These are phyloP conservation scores for Saturnispora zaruensis DNA, from an alignment of 805 yeast genomes.

Conservation along the genomic window DNA sequence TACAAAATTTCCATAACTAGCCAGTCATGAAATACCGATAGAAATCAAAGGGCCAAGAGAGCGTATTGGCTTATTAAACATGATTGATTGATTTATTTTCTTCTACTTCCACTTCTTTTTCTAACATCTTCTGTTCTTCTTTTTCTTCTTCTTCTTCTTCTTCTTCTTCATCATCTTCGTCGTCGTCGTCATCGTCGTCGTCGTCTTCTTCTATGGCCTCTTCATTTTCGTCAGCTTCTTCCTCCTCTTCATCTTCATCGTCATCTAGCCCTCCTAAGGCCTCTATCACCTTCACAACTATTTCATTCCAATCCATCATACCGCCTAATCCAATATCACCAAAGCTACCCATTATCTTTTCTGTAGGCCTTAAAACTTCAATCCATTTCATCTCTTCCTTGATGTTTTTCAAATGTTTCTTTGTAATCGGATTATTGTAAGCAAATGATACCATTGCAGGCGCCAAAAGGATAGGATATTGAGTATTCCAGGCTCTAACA, in stretches of 20 bases:
- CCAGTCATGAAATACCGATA: neutral
- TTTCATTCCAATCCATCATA: slow-evolving; percentile 61
- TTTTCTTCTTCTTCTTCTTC: slow-evolving; percentile 3
- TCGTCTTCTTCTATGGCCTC: slow-evolving; percentile 19
- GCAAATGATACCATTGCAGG: slow-evolving; percentile 56
- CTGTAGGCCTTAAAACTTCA: slow-evolving; percentile 50
- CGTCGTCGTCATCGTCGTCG: slow-evolving; percentile 21
- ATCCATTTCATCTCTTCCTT: slow-evolving; percentile 60
- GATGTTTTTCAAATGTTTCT: slow-evolving; percentile 43
- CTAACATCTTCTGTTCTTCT: neutral
- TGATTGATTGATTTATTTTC: neutral
- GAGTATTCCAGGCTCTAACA: slow-evolving; percentile 53
- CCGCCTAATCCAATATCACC: slow-evolving; percentile 64
- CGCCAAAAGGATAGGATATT: slow-evolving; percentile 47
- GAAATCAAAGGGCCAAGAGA: neutral
- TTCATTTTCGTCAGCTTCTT: slow-evolving; percentile 16
- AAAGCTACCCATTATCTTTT: slow-evolving; percentile 43
- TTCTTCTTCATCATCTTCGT: slow-evolving; percentile 13
- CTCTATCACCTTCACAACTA: slow-evolving; percentile 45
- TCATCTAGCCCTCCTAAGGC: slow-evolving; percentile 47
- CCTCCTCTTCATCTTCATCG: slow-evolving; percentile 43
- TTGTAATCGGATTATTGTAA: slow-evolving; percentile 49
- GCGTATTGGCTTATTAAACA: neutral
- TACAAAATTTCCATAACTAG: neutral
- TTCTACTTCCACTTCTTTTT: neutral